These are phyloP conservation scores for Metarhizium anisopliae DNA, from an alignment of 2,329 filamentous ascomycete species.

Conservation along the genomic window DNA sequence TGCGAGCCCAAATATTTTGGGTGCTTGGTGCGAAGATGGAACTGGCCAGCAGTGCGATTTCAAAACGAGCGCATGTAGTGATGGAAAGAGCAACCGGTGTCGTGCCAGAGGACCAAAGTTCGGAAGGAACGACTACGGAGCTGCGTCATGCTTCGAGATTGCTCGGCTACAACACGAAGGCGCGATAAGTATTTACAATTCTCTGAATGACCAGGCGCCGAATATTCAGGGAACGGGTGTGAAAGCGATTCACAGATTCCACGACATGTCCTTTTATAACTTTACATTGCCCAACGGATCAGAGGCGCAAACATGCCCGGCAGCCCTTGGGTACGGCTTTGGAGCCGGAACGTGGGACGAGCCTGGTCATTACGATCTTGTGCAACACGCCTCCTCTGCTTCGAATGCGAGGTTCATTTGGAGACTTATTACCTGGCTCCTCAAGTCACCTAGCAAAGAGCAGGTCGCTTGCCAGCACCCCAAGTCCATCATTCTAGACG, in stretches of 20 bases:
- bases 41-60: slow-evolving; percentile 59
- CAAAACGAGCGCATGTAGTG: slow-evolving; percentile 69
- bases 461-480: slow-evolving; percentile 69
- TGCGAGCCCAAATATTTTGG: slow-evolving; percentile 74
- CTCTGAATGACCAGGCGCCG: slow-evolving; percentile 35
- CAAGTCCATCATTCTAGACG: slow-evolving; percentile 80
- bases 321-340: slow-evolving; percentile 81
- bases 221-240: slow-evolving; percentile 56
- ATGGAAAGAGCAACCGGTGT: slow-evolving; percentile 57
- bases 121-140: slow-evolving; percentile 57
- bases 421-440: slow-evolving; percentile 60
- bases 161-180: slow-evolving; percentile 57
- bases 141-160: slow-evolving; percentile 69
- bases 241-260: slow-evolving; percentile 71
- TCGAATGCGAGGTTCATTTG: slow-evolving; percentile 69
- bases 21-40: slow-evolving; percentile 80
- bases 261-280: slow-evolving; percentile 64
- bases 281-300: slow-evolving; percentile 68
- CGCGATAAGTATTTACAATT: slow-evolving; percentile 41
- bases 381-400: slow-evolving; percentile 65
- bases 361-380: slow-evolving; percentile 83
- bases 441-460: slow-evolving; percentile 58
- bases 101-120: slow-evolving; percentile 64
- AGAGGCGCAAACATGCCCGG: slow-evolving; percentile 66
- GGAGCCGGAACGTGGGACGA: slow-evolving; percentile 85